Evolutionary conservation across 1,139 yeast species (phyloP).

Genomic region (Yamadazyma pseudoaaseri): DNA sequence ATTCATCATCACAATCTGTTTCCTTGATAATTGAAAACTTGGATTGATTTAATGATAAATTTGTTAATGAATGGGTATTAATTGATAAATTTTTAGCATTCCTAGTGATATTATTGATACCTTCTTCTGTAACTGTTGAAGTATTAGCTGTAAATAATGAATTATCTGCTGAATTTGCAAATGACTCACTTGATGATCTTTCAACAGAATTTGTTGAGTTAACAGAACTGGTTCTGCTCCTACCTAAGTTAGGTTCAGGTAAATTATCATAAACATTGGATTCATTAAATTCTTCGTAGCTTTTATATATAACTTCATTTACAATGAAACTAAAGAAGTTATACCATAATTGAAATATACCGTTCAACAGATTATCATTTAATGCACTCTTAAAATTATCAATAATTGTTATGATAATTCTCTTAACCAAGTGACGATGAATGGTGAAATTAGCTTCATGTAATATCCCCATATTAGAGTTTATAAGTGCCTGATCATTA

Average conservation of each 20-base stretch:
- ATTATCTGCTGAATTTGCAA: slow-evolving; percentile 4
- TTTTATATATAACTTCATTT: slow-evolving; percentile 12
- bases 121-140: slow-evolving; percentile 6
- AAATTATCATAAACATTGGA: slow-evolving; percentile 7
- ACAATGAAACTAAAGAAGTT: slow-evolving; percentile 12
- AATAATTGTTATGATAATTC: slow-evolving; percentile 13
- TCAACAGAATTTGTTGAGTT: slow-evolving; percentile 7
- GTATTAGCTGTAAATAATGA: slow-evolving; percentile 6
- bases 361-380: background rate
- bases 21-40: slow-evolving; percentile 12
- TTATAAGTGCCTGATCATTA: slow-evolving; percentile 12
- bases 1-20: slow-evolving; percentile 8
- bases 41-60: slow-evolving; percentile 1
- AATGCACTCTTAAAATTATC: slow-evolving; percentile 12
- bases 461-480: slow-evolving; percentile 9
- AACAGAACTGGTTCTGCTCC: slow-evolving; percentile 5
- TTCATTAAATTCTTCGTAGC: slow-evolving; percentile 10
- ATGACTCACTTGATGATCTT: slow-evolving; percentile 5
- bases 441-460: slow-evolving; percentile 11
- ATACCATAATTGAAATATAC: slow-evolving; percentile 12
- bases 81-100: slow-evolving; percentile 10
- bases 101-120: slow-evolving; percentile 4
- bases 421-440: slow-evolving; percentile 12
- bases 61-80: slow-evolving; percentile 3
- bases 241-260: slow-evolving; percentile 16